These are phyloP conservation scores for Cymbopogon flexuosus DNA, from an alignment of 202 grass and related monocot genomes.

Conservation along the genomic window DNA sequence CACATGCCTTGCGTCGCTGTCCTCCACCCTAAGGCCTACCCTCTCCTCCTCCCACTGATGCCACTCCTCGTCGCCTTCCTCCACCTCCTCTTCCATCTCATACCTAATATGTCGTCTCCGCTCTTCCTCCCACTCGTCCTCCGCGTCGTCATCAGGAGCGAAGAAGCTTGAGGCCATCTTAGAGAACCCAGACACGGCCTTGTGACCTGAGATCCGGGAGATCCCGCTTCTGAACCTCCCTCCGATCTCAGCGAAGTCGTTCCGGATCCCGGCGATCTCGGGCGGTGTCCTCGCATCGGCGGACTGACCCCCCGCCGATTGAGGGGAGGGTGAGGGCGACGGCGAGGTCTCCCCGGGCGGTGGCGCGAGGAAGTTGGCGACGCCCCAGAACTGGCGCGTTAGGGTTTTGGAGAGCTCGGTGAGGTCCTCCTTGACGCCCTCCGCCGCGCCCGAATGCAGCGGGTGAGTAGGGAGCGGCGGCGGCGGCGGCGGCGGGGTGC, in stretches of 20 bases:
- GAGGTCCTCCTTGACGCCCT: slow-evolving; percentile 96
- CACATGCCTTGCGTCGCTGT: neutral
- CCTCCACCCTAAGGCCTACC: neutral
- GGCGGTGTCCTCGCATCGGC: slow-evolving; percentile 19
- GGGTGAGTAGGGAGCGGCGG: slow-evolving; percentile 13
- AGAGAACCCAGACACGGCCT: slow-evolving; percentile 70
- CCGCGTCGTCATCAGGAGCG: slow-evolving; percentile 54
- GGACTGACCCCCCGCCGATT: slow-evolving; percentile 7
- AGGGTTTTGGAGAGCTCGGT: slow-evolving; percentile 84
- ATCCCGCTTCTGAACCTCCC: slow-evolving; percentile 62
- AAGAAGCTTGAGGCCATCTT: slow-evolving; percentile 76
- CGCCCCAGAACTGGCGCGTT: slow-evolving; percentile 78
- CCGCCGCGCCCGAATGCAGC: slow-evolving; percentile 32
- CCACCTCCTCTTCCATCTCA: neutral
- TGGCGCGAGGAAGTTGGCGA: slow-evolving; percentile 65
- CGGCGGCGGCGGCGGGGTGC: slow-evolving; percentile 24
- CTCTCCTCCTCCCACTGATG: slow-evolving; percentile 2
- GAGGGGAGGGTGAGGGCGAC: slow-evolving; percentile 5
- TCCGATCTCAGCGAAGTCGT: slow-evolving; percentile 59
- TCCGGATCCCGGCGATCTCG: slow-evolving; percentile 52
- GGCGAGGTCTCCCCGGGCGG: slow-evolving; percentile 33
- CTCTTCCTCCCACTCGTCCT: slow-evolving; percentile 22
- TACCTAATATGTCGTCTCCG: neutral
- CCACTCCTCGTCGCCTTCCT: neutral
- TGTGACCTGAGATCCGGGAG: slow-evolving; percentile 62